These are phyloP conservation scores for Poa annua DNA, from an alignment of 176 grass and related monocot species.

Conservation along the genomic window DNA sequence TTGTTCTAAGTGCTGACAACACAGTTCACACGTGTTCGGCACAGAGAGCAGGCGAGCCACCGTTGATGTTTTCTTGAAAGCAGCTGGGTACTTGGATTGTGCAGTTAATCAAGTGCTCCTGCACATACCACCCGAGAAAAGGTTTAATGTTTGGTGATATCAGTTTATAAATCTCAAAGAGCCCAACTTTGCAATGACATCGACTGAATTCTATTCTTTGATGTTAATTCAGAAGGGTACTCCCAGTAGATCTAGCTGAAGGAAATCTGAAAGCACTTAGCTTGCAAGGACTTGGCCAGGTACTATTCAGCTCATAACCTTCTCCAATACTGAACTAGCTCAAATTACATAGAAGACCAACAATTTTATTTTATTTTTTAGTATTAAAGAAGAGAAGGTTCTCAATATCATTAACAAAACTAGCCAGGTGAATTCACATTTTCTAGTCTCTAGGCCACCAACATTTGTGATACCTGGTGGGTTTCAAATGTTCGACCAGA, in stretches of 20 bases:
- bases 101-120: conserved; percentile 65
- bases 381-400: background rate
- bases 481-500: background rate
- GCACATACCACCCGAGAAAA: conserved; percentile 63
- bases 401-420: background rate
- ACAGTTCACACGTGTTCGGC: background rate
- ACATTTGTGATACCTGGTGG: background rate
- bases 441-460: background rate
- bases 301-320: conserved; percentile 30
- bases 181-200: background rate
- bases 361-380: background rate
- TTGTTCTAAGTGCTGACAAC: conserved; percentile 8
- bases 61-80: conserved; percentile 82
- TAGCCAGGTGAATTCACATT: background rate
- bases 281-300: conserved; percentile 77
- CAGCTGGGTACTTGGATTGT: conserved; percentile 79
- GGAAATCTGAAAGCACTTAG: conserved; percentile 77
- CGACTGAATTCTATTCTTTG: conserved; percentile 1
- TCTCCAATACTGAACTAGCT: background rate
- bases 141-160: conserved; percentile 49
- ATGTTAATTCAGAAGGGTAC: conserved; percentile 63
- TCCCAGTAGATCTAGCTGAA: conserved; percentile 79
- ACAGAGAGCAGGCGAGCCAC: conserved; percentile 70
- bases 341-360: background rate
- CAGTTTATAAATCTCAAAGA: conserved; percentile 34